Conservation (phyloP, 176 grass and related monocot species). For the Hsuehochloa calcarea region DNA sequence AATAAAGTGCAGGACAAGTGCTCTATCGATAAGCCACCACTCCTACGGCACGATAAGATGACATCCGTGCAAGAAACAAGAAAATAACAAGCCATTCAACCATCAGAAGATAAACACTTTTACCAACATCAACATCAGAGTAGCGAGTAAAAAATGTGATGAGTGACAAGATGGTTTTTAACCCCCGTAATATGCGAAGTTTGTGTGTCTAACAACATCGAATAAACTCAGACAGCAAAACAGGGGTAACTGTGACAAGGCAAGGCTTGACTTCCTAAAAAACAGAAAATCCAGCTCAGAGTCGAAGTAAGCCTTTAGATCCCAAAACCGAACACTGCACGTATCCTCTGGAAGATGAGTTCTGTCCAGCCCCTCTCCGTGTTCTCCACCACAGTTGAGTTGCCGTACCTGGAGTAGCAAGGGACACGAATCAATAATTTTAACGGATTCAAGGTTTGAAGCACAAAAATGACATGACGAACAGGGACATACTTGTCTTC, state of each 20-base stretch:
- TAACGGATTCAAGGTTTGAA: background rate
- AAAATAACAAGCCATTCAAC: background rate
- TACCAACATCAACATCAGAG: background rate
- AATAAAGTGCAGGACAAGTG: background rate
- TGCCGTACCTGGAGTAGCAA: slow-evolving; percentile 61
- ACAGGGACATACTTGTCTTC: slow-evolving; percentile 74
- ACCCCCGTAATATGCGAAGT: background rate
- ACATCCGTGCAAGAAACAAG: background rate
- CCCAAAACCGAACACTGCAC: slow-evolving; percentile 90
- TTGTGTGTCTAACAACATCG: background rate
- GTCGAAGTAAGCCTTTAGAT: slow-evolving; percentile 37
- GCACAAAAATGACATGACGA: background rate
- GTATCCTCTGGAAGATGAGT: slow-evolving; percentile 95
- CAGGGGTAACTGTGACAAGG: slow-evolving; percentile 1
- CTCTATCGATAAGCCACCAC: background rate
- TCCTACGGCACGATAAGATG: background rate
- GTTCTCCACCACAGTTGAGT: slow-evolving; percentile 96
- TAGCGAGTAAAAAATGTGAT: background rate
- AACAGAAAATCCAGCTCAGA: slow-evolving; percentile 26
- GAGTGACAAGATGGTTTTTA: background rate
- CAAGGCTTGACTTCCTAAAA: slow-evolving; percentile 12
- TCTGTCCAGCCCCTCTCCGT: slow-evolving; percentile 91
- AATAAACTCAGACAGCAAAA: slow-evolving; percentile 15
- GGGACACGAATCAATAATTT: background rate
- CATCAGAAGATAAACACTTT: background rate